Evolutionary conservation across 1,139 yeast genomes (phyloP).

Genomic region (Taiozyma sp.): DNA sequence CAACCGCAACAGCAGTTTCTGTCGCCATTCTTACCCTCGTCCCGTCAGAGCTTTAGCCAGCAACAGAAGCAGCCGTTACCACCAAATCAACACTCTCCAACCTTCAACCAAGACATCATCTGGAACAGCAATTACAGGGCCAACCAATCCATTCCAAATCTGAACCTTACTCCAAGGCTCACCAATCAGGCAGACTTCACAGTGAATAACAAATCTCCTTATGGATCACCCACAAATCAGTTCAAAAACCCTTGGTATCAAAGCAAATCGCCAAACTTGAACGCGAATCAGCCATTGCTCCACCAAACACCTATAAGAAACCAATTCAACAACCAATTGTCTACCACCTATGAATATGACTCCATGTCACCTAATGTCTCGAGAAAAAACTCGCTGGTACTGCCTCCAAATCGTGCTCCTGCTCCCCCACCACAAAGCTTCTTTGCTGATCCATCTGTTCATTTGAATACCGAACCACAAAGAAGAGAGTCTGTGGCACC

Average conservation of each 20-base stretch:
- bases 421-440: constrained; percentile 23
- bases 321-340: constrained; percentile 18
- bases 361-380: constrained; percentile 10
- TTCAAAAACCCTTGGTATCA: constrained; percentile 25
- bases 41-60: neutral
- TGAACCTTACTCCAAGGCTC: constrained; percentile 14
- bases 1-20: constrained; percentile 16
- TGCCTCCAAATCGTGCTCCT: constrained; percentile 26
- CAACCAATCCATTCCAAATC: constrained; percentile 7
- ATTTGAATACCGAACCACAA: constrained; percentile 20
- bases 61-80: constrained; percentile 7
- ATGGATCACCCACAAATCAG: constrained; percentile 23
- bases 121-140: constrained; percentile 15
- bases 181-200: constrained; percentile 6
- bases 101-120: constrained; percentile 8
- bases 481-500: constrained; percentile 34
- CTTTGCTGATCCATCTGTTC: constrained; percentile 19
- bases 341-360: constrained; percentile 24
- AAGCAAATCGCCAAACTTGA: constrained; percentile 15
- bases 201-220: constrained; percentile 15
- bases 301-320: constrained; percentile 5
- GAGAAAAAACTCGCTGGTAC: constrained; percentile 22
- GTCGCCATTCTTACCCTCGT: neutral
- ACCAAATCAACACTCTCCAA: constrained; percentile 2
- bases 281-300: neutral